Evolutionary conservation across 208 protist genomes (phyloP).

Genomic region (Acanthamoeba triangularis): DNA sequence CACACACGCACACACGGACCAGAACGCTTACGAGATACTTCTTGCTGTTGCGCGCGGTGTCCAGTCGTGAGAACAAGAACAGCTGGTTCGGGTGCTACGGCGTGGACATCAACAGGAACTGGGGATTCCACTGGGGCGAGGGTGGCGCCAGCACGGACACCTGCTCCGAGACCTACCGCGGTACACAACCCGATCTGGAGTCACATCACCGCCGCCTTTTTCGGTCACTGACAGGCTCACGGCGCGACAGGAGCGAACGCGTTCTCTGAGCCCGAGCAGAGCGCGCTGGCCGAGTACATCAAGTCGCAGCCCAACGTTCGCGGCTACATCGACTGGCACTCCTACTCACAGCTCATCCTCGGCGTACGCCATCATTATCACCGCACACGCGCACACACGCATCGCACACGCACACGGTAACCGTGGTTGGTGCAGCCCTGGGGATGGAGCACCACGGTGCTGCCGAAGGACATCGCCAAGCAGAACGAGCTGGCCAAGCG

Average conservation of each 20-base stretch:
- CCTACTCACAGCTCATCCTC: conserved; percentile 76
- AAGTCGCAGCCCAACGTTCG: conserved; percentile 1
- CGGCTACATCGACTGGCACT: conserved; percentile 70
- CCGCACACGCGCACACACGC: background rate
- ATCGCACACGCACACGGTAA: background rate
- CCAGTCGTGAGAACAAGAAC: conserved; percentile 5
- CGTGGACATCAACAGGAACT: conserved; percentile 85
- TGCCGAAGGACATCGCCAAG: background rate
- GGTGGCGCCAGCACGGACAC: conserved; percentile 69
- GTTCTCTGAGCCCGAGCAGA: background rate
- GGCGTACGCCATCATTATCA: background rate
- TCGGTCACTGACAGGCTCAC: background rate
- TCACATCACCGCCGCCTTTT: background rate
- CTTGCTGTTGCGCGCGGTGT: no score
- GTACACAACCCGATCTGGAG: no score
- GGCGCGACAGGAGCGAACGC: background rate
- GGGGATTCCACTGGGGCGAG: conserved; percentile 78
- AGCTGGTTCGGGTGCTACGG: conserved; percentile 73
- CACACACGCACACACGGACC: background rate
- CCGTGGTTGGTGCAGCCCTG: background rate
- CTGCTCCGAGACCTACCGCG: conserved; percentile 81
- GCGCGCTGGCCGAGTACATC: background rate
- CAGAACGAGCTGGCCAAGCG: conserved; percentile 4
- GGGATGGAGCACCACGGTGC: conserved; percentile 2
- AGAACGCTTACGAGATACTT: background rate